These are phyloP conservation scores for Podospora anserina DNA, from an alignment of 495 filamentous ascomycete genomes.

Conservation along the genomic window DNA sequence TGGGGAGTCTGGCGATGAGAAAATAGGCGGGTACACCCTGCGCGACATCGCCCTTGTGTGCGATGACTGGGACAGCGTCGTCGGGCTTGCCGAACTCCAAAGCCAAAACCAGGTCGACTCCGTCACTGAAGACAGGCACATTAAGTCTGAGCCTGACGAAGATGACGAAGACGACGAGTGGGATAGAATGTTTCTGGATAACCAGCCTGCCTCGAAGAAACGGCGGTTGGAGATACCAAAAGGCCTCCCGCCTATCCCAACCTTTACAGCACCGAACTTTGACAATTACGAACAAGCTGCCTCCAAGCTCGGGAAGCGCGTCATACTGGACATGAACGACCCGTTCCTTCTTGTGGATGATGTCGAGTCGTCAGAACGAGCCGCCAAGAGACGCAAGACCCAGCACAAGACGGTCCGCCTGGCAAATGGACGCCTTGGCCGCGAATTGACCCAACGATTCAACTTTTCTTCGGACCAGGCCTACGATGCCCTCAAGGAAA, in stretches of 20 bases:
- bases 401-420: conserved; percentile 52
- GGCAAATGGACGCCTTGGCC: conserved; percentile 53
- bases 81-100: conserved; percentile 37
- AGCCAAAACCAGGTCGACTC: conserved; percentile 20
- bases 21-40: conserved; percentile 64
- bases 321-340: conserved; percentile 86
- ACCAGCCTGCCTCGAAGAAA: conserved; percentile 39
- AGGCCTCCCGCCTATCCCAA: conserved; percentile 43
- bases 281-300: conserved; percentile 59
- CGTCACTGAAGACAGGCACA: conserved; percentile 27
- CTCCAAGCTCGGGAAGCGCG: conserved; percentile 65
- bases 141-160: conserved; percentile 29
- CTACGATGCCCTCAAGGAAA: conserved; percentile 93
- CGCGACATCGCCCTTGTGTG: conserved; percentile 76
- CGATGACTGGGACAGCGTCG: conserved; percentile 72
- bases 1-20: conserved; percentile 60
- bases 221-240: conserved; percentile 34
- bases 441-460: conserved; percentile 71
- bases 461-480: conserved; percentile 95
- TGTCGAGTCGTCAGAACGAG: conserved; percentile 47
- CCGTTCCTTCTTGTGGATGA: conserved; percentile 70
- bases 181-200: conserved; percentile 48
- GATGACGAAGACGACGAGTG: conserved; percentile 54
- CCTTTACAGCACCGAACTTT: conserved; percentile 43
- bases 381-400: conserved; percentile 44